Conservation (phyloP, 148 eudicot species). For the Nepenthes mirabilis region DNA sequence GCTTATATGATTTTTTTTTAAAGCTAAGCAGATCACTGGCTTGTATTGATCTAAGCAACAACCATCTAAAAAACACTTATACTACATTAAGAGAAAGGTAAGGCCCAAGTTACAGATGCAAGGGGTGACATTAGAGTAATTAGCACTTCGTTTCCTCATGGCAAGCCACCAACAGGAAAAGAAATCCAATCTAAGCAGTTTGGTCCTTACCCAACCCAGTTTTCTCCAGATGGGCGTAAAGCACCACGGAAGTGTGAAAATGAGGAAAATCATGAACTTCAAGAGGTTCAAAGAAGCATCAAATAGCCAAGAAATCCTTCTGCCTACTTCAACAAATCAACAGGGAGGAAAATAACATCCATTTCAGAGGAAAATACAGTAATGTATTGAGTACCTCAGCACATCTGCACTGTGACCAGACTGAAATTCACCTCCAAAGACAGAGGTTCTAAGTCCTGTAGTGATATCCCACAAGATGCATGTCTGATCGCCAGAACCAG, state of each 20-base stretch:
- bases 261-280: not conserved
- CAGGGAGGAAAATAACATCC: not conserved
- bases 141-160: no score
- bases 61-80: no score
- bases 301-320: not conserved
- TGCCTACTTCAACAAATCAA: not conserved
- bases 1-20: no score
- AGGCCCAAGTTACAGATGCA: no score
- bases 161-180: no score
- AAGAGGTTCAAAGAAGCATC: not conserved
- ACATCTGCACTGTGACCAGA: slow-evolving; percentile 96
- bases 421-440: slow-evolving; percentile 97
- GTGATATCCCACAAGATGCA: slow-evolving; percentile 95
- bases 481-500: slow-evolving; percentile 93
- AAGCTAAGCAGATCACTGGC: no score
- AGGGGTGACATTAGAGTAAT: no score
- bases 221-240: no score
- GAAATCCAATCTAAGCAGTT: no score
- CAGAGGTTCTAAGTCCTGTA: slow-evolving; percentile 88
- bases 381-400: slow-evolving; percentile 39
- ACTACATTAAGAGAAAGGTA: no score
- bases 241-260: not conserved
- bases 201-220: no score
- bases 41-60: no score
- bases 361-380: not conserved